Base-by-base conservation (phyloP, 2,329 filamentous ascomycete genomes). In the Aspergillus novoparasiticus region DNA sequence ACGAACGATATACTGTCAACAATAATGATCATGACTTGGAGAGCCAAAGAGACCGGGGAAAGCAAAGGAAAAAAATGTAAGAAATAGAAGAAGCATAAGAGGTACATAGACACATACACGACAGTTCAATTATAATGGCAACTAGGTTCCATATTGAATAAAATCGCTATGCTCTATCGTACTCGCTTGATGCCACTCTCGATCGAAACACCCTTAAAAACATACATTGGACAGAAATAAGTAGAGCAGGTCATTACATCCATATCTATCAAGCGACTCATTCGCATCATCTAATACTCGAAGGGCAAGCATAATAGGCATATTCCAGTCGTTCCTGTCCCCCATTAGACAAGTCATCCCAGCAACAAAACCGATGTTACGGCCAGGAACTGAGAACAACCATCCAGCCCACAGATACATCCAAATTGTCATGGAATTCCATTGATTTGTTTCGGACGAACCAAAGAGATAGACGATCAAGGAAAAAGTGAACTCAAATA, bases 21-120 rank as follows among this genome's bases (percentile, higher is more conserved):
- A 39, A 60, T 63, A 57, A 60, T 57, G 60, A 62, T 45, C 60
- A 62, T 58, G 56, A 58, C 39, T 58, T 57, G 55, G 39, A 58
- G 19, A 28, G 26, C 41, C n/a, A 36, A 45, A 28, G 34, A 53
- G 34, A 45, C 8, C 9, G 4, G 57, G 26, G 26, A 43, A 53
- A 16, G 16, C 9, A 39, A 39, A 46, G 14, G 23, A 54, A 36
- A 36, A 9, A 16, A 36, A 30, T 28, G 6, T 28, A 28, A 28
- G 6, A 28, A 23, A 30, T n/a, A 36, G 12, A 36, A 39, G 34
- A 53, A 36, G 58, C 28, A 41, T 23, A 54, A 43, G 28, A 36
- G 19, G 28, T 26, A 21, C 14, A 39, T 34, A 51, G 12, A 34
- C 10, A 59, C 32, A 53, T 23, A 30, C 30, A 54, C 32, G 9